Base-by-base conservation (phyloP, 2,329 filamentous ascomycete species). In the Zalaria sp. region DNA sequence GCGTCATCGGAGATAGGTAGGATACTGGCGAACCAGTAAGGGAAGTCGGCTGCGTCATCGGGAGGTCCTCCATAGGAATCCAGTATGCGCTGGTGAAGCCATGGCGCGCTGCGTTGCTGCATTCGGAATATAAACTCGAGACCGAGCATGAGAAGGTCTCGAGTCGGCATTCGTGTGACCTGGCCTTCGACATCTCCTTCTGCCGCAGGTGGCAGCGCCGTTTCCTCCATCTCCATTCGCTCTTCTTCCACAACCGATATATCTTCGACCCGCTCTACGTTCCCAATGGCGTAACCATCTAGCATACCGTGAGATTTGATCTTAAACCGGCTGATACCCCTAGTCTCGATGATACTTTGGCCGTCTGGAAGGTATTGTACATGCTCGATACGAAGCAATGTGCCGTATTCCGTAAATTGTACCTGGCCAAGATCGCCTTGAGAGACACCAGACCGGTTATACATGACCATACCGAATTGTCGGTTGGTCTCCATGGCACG, bases 11-110 rank as follows among this genome's bases (percentile, higher is more conserved):
- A 72, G 32, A 91, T 77, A 0, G 86, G 86, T 8, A 93, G 61
- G 18, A 91, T 78, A 53, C 77, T 84, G 6, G 83, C 87, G 50
- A 94, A 81, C 88, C 88, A 95, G 72, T 87, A 94, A 0, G 87
- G 83, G 50, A 94, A 91, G 1, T 76, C 59, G 3, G 79, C 79
- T 1, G 85, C 79, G 53, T 93, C 84, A 10, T 74, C 67, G 0
- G 86, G 87, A 18, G 80, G 81, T 44, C 82, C 75, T 8, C 87
- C 87, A 49, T 89, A 91, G 4, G 83, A 77, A 28, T 75, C 65
- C 27, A 88, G 65, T 29, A 88, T 79, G 5, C 80, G 74, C 34
- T 78, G 71, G 42, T 83, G 75, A 27, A 93, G 66, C 86, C 85
- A 93, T 0, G 74, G 72, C 0, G 79, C 81, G 44, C 79, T 83